These are phyloP conservation scores for Marasmius tenuissimus DNA, from an alignment of 1,284 basidiomycete species.

Conservation along the genomic window DNA sequence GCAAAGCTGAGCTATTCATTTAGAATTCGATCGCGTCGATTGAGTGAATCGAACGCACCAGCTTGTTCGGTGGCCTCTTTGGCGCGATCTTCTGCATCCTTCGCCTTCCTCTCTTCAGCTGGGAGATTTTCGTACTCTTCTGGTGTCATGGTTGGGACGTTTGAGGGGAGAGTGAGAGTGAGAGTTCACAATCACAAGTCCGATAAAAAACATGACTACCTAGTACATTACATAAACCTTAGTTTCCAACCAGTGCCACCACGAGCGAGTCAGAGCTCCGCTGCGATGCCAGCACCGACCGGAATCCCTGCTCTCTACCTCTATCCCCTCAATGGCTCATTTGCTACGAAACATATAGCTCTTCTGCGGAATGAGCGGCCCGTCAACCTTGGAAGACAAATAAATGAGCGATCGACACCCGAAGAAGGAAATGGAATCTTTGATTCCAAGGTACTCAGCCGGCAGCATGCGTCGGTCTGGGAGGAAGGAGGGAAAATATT, in stretches of 20 bases:
- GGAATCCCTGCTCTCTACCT: constrained; percentile 80
- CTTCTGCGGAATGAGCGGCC: constrained; percentile 65
- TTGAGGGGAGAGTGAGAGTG: background rate
- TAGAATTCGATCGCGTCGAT: constrained; percentile 18
- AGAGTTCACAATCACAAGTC: background rate
- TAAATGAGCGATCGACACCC: constrained; percentile 94
- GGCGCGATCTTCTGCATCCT: constrained; percentile 68
- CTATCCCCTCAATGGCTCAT: constrained; percentile 95
- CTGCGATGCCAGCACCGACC: constrained; percentile 40
- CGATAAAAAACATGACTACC: too few relatives aligned
- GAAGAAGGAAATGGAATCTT: constrained; percentile 96
- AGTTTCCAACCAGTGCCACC: too few relatives aligned
- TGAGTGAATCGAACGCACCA: constrained; percentile 49
- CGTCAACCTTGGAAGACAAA: constrained; percentile 97
- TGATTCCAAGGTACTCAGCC: constrained; percentile 93
- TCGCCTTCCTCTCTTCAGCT: constrained; percentile 71
- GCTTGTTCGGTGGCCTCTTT: constrained; percentile 83
- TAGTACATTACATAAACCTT: too few relatives aligned
- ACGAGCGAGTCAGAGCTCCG: background rate
- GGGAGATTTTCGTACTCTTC: constrained; percentile 79
- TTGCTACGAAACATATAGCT: constrained; percentile 94
- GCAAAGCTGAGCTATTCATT: constrained; percentile 60
- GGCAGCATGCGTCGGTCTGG: constrained; percentile 99
- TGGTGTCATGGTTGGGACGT: constrained; percentile 32
- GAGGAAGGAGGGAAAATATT: constrained; percentile 91